Evolutionary conservation across 2,329 filamentous ascomycete genomes (phyloP), one percentile per base, ranked within the genome.

Genomic region (Hypocreales sp.): DNA sequence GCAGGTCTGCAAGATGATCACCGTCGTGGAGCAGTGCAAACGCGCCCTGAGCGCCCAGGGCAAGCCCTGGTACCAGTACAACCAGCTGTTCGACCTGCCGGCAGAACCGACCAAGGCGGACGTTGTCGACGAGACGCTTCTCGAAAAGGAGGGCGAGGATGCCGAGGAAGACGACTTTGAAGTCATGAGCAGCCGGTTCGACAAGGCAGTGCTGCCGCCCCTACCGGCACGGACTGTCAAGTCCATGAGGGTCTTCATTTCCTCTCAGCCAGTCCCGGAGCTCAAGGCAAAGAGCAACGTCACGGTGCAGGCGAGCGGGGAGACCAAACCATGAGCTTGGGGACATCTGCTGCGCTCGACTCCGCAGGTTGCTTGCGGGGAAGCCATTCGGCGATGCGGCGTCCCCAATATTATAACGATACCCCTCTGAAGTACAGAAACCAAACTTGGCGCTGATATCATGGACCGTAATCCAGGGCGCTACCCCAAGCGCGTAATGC

Each of bases 11-110:
- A 84, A 83, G 48, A 56, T 81, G 40, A 67, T 81, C 39, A 75
- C 67, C 4, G 64, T 82, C 24, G 61, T 63, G 24, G 78, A 83
- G 48, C 72, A 79, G 20, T 62, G 61, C 30, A 76, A 77, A 46
- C 54, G 64, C 21, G 54, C 70, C 25, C 49, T 78, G 28, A 51
- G 41, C 18, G 56, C 60, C 27, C 48, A 55, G 22, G 57, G 56
- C 4, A 55, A 52, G 32, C 37, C 51, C 25, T 71, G 62, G 59
- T 67, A 53, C 32, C 68, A 70, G 44, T 72, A 69, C 46, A 72
- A 72, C 34, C 54, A 62, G 28, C 48, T 72, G 9, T 67, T 65
- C 39, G 59, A 66, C 33, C 50, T 61, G 12, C 52, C 53, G 15
- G 36, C 47, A 8, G 50, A 18, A 6, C 11, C 21, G 44, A 38